Percentiles rank a stretch among this genome's conserved stretches.
Conservation (phyloP, 1,284 basidiomycete species). For the Boletus mariae region DNA sequence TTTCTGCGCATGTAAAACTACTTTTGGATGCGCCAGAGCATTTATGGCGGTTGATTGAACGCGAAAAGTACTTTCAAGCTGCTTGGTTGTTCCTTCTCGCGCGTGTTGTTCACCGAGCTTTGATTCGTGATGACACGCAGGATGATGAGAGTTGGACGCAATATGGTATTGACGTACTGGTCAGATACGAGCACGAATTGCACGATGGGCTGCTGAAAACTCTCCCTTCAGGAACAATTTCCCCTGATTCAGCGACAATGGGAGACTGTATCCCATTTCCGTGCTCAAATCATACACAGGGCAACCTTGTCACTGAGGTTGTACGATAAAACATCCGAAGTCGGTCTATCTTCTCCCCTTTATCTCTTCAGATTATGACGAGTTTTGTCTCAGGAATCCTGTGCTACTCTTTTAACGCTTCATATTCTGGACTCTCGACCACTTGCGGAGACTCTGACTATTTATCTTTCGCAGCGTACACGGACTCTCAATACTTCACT, state of each 20-base stretch:
- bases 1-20: slow-evolving; percentile 85
- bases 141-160: slow-evolving; percentile 59
- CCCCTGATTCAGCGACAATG: slow-evolving; percentile 86
- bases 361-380: background rate
- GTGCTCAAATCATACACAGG: slow-evolving; percentile 79
- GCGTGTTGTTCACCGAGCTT: slow-evolving; percentile 70
- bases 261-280: slow-evolving; percentile 81
- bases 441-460: slow-evolving; percentile 63
- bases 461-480: slow-evolving; percentile 70
- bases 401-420: slow-evolving; percentile 74
- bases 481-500: slow-evolving; percentile 57
- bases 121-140: slow-evolving; percentile 55
- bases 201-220: slow-evolving; percentile 8
- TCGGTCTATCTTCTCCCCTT: slow-evolving; percentile 27
- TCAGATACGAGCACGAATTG: slow-evolving; percentile 32
- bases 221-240: slow-evolving; percentile 59
- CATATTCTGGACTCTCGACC: slow-evolving; percentile 83
- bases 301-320: slow-evolving; percentile 74
- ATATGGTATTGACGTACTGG: slow-evolving; percentile 62
- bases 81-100: slow-evolving; percentile 86
- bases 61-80: slow-evolving; percentile 73
- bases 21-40: slow-evolving; percentile 86
- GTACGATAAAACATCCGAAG: slow-evolving; percentile 45
- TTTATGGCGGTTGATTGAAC: slow-evolving; percentile 80
- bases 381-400: slow-evolving; percentile 51